phyloP scores from a whole-genome alignment of 257 asterid genomes.

The Avicennia marina region DNA sequence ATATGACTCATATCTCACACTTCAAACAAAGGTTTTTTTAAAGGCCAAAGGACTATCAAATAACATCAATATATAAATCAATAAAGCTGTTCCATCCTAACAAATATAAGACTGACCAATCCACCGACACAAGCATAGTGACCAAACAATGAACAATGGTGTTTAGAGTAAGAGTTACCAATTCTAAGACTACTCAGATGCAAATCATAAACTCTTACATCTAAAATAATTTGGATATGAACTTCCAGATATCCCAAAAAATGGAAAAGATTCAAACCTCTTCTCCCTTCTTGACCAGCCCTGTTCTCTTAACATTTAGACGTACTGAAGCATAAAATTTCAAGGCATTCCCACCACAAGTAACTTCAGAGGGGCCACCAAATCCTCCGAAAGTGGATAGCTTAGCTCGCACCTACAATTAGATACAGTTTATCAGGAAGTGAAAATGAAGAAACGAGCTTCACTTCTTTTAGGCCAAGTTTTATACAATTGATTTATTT shows the following conservation, averaged over 20 bases:
- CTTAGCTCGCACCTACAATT: conserved; percentile 74
- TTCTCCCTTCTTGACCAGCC: conserved; percentile 82
- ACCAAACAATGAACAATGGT: conserved; percentile 2
- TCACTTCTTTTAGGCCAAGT: not conserved
- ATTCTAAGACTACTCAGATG: not conserved
- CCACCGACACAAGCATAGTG: not conserved
- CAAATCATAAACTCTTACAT: too few species aligned
- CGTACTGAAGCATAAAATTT: conserved; percentile 97
- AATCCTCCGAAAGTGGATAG: conserved; percentile 70
- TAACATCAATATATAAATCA: too few species aligned
- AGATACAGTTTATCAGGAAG: not conserved
- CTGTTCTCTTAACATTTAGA: conserved; percentile 75
- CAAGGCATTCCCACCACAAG: conserved; percentile 99
- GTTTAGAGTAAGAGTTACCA: not conserved
- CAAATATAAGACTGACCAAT: not conserved
- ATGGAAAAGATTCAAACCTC: conserved; percentile 44
- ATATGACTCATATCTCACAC: too few species aligned
- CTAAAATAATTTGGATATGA: not conserved
- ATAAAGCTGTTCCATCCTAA: too few species aligned
- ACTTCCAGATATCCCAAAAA: not conserved
- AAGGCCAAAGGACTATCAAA: too few species aligned
- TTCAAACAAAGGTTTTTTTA: too few species aligned
- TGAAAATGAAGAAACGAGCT: not conserved
- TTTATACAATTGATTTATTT: too few species aligned
- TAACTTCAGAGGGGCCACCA: conserved; percentile 91